Conservation (phyloP, 495 filamentous ascomycete genomes). For the Amorphotheca resinae region DNA sequence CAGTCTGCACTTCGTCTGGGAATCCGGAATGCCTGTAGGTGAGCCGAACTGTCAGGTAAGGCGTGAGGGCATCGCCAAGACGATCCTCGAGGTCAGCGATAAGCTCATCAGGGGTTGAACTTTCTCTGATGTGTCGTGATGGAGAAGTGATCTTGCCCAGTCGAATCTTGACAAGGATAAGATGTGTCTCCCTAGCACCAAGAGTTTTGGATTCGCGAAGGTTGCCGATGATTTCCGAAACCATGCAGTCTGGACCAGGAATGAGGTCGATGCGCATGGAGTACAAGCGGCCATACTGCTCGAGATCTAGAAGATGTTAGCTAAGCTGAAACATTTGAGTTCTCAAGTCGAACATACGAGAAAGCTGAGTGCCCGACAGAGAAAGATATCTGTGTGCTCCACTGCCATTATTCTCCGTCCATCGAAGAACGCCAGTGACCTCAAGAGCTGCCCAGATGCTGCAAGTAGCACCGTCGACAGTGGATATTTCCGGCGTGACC, state of each 20-base stretch:
- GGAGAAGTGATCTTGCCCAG: constrained; percentile 1
- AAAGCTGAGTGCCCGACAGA: neutral
- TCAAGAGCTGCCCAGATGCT: constrained; percentile 36
- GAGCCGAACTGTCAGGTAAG: constrained; percentile 34
- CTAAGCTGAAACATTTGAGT: neutral
- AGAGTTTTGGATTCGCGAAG: constrained; percentile 10
- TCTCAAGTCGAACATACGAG: constrained; percentile 1
- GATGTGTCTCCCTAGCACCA: constrained; percentile 19
- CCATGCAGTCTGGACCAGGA: constrained; percentile 5
- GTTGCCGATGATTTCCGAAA: constrained; percentile 12
- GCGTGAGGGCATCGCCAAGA: constrained; percentile 27
- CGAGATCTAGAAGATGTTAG: constrained; percentile 1
- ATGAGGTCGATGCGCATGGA: constrained; percentile 14
- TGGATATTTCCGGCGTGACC: constrained; percentile 40
- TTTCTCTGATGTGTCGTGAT: neutral
- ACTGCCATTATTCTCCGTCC: neutral
- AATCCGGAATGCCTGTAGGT: constrained; percentile 39
- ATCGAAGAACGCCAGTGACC: constrained; percentile 23
- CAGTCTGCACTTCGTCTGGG: constrained; percentile 11
- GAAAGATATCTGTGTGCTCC: neutral
- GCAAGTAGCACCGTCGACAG: constrained; percentile 22
- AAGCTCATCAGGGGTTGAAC: constrained; percentile 28
- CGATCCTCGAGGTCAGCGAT: constrained; percentile 38
- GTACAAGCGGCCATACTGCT: constrained; percentile 9
- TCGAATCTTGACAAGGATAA: constrained; percentile 16